phyloP scores from a whole-genome alignment of 257 asterid genomes.

The Galeopsis tetrahit region DNA sequence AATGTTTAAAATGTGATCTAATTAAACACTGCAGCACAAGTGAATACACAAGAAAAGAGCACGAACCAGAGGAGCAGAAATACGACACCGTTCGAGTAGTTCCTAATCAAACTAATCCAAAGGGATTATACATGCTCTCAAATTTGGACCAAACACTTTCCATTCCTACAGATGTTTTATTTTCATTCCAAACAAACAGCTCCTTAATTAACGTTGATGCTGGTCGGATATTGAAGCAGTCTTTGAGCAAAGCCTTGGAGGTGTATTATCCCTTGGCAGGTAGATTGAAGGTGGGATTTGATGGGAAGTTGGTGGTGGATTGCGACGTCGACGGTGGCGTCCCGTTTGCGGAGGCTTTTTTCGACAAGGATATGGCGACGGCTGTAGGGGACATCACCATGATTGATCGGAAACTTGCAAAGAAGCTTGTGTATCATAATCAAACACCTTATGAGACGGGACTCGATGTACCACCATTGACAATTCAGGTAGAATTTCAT shows the following conservation, averaged over 20 bases:
- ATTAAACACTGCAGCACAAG: too few species aligned
- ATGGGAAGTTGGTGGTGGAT: slow-evolving; percentile 22
- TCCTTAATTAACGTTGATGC: not conserved
- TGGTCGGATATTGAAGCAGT: not conserved
- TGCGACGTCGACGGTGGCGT: slow-evolving; percentile 14
- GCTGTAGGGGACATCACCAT: slow-evolving; percentile 2
- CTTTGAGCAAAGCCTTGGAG: not conserved
- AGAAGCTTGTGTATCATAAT: not conserved
- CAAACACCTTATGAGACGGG: not conserved
- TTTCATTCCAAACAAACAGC: not conserved
- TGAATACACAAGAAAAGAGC: too few species aligned
- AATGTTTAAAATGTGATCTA: too few species aligned
- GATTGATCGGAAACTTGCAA: slow-evolving; percentile 12
- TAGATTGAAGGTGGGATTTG: not conserved
- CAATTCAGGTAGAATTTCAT: slow-evolving; percentile 11
- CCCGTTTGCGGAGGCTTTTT: not conserved
- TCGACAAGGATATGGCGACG: slow-evolving; percentile 8
- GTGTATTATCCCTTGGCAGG: slow-evolving; percentile 8
- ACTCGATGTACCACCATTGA: slow-evolving; percentile 7
- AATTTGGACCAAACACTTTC: too few species aligned
- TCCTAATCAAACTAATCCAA: too few species aligned
- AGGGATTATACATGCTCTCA: too few species aligned
- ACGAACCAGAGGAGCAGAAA: too few species aligned
- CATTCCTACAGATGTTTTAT: too few species aligned
- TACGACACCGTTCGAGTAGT: too few species aligned